These are phyloP conservation scores for Tylopilus subfusipes DNA, from an alignment of 768 basidiomycete genomes.

Conservation along the genomic window DNA sequence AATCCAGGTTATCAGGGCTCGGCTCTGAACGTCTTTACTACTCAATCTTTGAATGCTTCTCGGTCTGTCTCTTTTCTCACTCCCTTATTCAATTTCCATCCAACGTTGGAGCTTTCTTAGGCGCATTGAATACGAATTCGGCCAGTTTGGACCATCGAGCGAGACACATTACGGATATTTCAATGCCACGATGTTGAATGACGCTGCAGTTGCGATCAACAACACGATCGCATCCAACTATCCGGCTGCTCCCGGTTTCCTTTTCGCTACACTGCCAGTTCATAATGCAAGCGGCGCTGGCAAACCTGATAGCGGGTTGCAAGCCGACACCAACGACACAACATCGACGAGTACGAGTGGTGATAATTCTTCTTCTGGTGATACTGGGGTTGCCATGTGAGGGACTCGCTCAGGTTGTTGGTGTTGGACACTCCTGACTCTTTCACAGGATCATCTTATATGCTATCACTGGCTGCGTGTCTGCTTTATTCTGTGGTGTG, in stretches of 20 bases:
- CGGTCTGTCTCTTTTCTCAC: slow-evolving; percentile 36
- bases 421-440: slow-evolving; percentile 8
- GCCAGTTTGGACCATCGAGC: slow-evolving; percentile 53
- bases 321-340: slow-evolving; percentile 19
- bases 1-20: slow-evolving; percentile 67
- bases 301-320: not conserved
- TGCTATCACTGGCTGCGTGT: slow-evolving; percentile 85
- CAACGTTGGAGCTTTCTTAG: slow-evolving; percentile 23
- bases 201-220: slow-evolving; percentile 41
- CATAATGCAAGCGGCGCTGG: slow-evolving; percentile 52
- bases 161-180: slow-evolving; percentile 50
- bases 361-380: slow-evolving; percentile 17
- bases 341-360: slow-evolving; percentile 13
- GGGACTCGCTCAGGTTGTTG: slow-evolving; percentile 17
- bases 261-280: slow-evolving; percentile 67
- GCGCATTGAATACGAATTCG: slow-evolving; percentile 57
- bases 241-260: slow-evolving; percentile 51
- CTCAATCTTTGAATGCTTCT: slow-evolving; percentile 58
- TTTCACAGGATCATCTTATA: slow-evolving; percentile 71
- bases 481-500: slow-evolving; percentile 78
- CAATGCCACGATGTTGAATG: slow-evolving; percentile 62
- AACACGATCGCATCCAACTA: slow-evolving; percentile 40
- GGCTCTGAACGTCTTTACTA: slow-evolving; percentile 74
- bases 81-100: not conserved
- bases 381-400: slow-evolving; percentile 77